Conservation (phyloP, 768 basidiomycete species). For the Auricularia cornea region DNA sequence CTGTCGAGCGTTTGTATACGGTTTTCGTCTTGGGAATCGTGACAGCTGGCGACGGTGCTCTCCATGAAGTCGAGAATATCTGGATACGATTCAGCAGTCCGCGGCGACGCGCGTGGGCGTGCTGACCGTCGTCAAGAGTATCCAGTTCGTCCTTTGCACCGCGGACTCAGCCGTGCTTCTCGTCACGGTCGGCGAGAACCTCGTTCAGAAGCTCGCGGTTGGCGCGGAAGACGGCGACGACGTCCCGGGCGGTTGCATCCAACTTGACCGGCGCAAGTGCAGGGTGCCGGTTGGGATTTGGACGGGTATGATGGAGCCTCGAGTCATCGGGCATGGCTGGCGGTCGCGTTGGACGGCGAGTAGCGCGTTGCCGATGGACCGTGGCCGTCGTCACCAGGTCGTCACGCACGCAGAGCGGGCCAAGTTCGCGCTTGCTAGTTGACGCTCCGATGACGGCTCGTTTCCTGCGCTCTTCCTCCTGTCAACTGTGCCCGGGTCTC, state of each 20-base stretch:
- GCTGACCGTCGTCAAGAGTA: conserved; percentile 51
- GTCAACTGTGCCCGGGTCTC: too few species aligned
- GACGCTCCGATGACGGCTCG: too few species aligned
- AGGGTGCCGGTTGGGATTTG: not conserved
- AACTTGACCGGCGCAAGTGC: not conserved
- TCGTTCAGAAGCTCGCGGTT: not conserved
- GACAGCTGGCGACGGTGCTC: conserved; percentile 43
- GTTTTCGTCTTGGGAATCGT: conserved; percentile 21
- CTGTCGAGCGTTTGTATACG: conserved; percentile 50
- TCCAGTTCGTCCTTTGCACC: conserved; percentile 64
- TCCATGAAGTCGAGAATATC: conserved; percentile 41
- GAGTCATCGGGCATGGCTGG: not conserved
- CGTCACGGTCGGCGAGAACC: conserved; percentile 32
- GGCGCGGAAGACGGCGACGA: not conserved
- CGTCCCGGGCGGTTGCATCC: not conserved
- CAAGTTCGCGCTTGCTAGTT: too few species aligned
- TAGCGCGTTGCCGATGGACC: too few species aligned
- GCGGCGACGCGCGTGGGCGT: not conserved
- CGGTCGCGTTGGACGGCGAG: too few species aligned
- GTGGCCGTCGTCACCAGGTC: too few species aligned
- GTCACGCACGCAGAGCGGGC: too few species aligned
- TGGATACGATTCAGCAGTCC: conserved; percentile 20
- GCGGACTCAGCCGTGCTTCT: conserved; percentile 54
- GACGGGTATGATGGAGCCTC: too few species aligned
- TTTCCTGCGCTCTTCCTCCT: too few species aligned